Conservation (phyloP, 2,329 filamentous ascomycete genomes). For the Pseudogymnoascus sp. region DNA sequence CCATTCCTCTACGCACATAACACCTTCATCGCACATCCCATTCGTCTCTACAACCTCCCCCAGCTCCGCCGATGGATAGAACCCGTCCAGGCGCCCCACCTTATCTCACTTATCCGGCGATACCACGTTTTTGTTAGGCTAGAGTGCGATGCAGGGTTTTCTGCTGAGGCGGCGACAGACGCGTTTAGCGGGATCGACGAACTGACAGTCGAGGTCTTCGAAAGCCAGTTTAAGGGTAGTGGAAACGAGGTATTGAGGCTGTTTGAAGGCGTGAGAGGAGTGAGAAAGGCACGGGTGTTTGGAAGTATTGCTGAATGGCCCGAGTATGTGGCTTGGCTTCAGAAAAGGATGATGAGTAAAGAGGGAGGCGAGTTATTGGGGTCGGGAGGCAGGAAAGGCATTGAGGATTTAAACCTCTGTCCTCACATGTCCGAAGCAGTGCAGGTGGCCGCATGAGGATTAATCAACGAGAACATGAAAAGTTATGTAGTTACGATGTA, state of each 20-base stretch:
- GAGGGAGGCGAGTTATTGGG: constrained; percentile 4
- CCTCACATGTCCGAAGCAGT: background rate
- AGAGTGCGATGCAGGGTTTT: constrained; percentile 43
- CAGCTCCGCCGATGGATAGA: constrained; percentile 31
- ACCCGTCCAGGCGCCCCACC: constrained; percentile 29
- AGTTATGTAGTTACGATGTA: background rate
- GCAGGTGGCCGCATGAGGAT: background rate
- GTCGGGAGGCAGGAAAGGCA: background rate
- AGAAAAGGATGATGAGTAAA: constrained; percentile 20
- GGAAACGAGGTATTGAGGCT: constrained; percentile 36
- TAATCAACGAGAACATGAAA: background rate
- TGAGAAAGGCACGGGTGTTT: constrained; percentile 35
- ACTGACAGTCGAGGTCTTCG: constrained; percentile 43
- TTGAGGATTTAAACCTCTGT: background rate
- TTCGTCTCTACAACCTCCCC: constrained; percentile 38
- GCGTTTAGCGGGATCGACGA: constrained; percentile 40
- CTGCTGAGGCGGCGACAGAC: constrained; percentile 30
- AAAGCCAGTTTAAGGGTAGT: constrained; percentile 37
- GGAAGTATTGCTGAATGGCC: constrained; percentile 24
- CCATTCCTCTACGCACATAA: constrained; percentile 42
- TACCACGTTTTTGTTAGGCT: constrained; percentile 41
- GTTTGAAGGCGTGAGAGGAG: constrained; percentile 40
- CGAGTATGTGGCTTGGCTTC: constrained; percentile 25
- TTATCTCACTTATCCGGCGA: constrained; percentile 32
- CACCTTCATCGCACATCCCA: constrained; percentile 42